phyloP scores from a whole-genome alignment of 257 asterid species.

The Ilex aquifolium region DNA sequence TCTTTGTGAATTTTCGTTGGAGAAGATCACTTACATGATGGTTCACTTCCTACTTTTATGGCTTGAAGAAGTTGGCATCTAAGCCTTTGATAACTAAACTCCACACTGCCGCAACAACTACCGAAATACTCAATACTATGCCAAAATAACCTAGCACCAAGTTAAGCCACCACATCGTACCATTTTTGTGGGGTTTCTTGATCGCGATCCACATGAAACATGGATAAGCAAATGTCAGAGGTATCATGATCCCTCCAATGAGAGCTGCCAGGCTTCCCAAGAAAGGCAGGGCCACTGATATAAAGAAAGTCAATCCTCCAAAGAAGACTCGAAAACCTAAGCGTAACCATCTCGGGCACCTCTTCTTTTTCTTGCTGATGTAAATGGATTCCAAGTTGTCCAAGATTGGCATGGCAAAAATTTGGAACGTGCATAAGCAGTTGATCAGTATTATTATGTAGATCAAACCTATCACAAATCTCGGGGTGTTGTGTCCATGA shows the following conservation, averaged over 20 bases:
- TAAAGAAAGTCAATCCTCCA: constrained; percentile 50
- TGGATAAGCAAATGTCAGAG: constrained; percentile 53
- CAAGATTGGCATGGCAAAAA: constrained; percentile 57
- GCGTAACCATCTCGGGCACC: constrained; percentile 56
- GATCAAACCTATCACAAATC: constrained; percentile 24
- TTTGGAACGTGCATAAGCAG: constrained; percentile 51
- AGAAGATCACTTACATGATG: too few relatives aligned
- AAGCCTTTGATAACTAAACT: constrained; percentile 43
- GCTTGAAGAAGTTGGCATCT: constrained; percentile 65
- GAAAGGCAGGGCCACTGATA: constrained; percentile 59
- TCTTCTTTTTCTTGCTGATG: constrained; percentile 30
- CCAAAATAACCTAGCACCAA: constrained; percentile 45
- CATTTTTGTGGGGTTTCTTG: constrained; percentile 31
- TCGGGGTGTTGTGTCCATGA: constrained; percentile 31
- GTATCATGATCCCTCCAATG: constrained; percentile 49
- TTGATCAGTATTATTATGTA: constrained; percentile 34
- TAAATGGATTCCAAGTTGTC: constrained; percentile 63
- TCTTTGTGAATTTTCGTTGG: too few relatives aligned
- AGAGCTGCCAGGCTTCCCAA: constrained; percentile 43
- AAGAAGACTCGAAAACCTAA: constrained; percentile 34
- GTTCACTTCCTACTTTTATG: constrained; percentile 4
- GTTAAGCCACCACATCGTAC: constrained; percentile 46
- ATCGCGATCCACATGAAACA: constrained; percentile 71
- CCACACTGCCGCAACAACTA: constrained; percentile 45
- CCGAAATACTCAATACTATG: constrained; percentile 17